A percentile compares a stretch with the other conserved stretches of the same genome.
These are phyloP conservation scores for Limnanthes douglasii DNA, from an alignment of 345 rosid species.

Conservation along the genomic window DNA sequence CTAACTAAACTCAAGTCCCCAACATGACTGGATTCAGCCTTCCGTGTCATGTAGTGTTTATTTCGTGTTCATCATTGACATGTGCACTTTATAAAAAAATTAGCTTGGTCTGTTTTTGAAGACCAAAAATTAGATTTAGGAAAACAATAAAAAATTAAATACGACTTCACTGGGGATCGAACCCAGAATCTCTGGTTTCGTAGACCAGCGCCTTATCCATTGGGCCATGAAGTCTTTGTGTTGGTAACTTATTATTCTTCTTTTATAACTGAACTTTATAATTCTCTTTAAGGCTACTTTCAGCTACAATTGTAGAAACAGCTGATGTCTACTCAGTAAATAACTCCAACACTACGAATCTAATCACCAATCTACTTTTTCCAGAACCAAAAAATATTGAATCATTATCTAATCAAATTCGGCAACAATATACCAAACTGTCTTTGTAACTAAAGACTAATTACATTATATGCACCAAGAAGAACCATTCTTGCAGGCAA, in stretches of 20 bases:
- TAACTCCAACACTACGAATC: no score
- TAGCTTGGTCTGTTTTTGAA: constrained; percentile 5
- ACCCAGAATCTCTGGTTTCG: constrained; percentile 84
- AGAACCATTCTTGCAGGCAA: constrained; percentile 55
- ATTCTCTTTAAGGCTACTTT: no score
- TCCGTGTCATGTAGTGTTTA: no score
- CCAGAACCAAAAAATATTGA: neutral
- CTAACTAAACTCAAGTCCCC: no score
- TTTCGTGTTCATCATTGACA: no score
- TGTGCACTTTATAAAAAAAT: no score
- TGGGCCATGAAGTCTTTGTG: constrained; percentile 74
- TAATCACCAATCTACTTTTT: no score
- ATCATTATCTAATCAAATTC: neutral
- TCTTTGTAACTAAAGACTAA: constrained; percentile 22
- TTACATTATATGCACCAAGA: constrained; percentile 32
- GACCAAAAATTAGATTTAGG: neutral
- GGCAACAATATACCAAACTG: neutral
- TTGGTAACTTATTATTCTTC: no score
- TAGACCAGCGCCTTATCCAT: constrained; percentile 97
- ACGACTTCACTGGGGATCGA: constrained; percentile 36
- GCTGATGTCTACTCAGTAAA: no score
- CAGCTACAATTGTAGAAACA: no score
- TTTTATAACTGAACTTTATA: no score
- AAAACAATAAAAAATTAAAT: neutral
- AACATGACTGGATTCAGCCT: no score